A percentile compares a stretch with the other conserved stretches of the same genome.
Evolutionary conservation across 1,139 yeast species (phyloP).

Genomic region (Yamadazyma sp.): DNA sequence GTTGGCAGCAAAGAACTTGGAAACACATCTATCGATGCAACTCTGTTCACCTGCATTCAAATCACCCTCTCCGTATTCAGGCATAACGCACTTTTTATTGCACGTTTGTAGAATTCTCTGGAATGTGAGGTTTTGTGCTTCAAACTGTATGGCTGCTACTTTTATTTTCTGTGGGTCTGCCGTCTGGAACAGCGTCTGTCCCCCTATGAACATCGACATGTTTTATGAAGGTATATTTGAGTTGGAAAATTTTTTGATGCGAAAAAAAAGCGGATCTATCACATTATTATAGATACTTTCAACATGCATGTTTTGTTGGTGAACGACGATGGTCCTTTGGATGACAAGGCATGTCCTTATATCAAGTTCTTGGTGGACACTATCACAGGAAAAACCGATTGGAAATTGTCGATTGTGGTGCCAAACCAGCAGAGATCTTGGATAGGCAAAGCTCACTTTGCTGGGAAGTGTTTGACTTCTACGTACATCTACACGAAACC

Average conservation of each 20-base stretch:
- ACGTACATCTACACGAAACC: slow-evolving; percentile 59
- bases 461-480: slow-evolving; percentile 73
- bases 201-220: slow-evolving; percentile 67
- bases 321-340: slow-evolving; percentile 95
- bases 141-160: slow-evolving; percentile 74
- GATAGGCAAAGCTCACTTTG: slow-evolving; percentile 97
- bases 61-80: slow-evolving; percentile 77
- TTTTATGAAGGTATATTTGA: slow-evolving; percentile 2
- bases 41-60: slow-evolving; percentile 73
- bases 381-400: slow-evolving; percentile 61
- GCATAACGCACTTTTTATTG: slow-evolving; percentile 68
- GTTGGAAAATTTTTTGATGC: slow-evolving; percentile 6
- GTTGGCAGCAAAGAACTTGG: slow-evolving; percentile 70
- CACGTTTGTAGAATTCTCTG: slow-evolving; percentile 59
- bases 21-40: slow-evolving; percentile 77
- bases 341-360: slow-evolving; percentile 80
- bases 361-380: slow-evolving; percentile 79
- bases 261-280: not conserved
- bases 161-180: slow-evolving; percentile 68
- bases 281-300: too few relatives aligned
- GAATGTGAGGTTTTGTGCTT: slow-evolving; percentile 69
- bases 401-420: slow-evolving; percentile 83
- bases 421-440: slow-evolving; percentile 85
- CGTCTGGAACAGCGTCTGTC: slow-evolving; percentile 42
- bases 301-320: slow-evolving; percentile 57